Base-by-base conservation (phyloP, 2,329 filamentous ascomycete genomes). In the Stromatinia cepivora region DNA sequence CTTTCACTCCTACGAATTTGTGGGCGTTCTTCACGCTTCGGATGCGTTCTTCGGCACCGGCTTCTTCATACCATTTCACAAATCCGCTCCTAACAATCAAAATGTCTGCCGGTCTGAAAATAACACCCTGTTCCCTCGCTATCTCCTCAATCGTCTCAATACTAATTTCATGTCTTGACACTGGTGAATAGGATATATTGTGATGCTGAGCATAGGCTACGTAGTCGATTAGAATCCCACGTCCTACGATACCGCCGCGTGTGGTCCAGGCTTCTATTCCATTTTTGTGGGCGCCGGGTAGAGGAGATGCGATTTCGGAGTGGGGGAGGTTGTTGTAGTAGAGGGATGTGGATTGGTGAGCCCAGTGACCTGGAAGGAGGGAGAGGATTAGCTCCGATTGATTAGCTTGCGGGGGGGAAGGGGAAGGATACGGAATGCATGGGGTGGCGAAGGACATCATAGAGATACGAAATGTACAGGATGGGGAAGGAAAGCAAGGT, bases 221-320 rank as follows among this genome's bases (percentile, higher is more conserved):
- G 70, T 84, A 83, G 73, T 87, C 85, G 46, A 87, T 75, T 22
- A 88, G 76, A 1, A 87, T 79, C 1, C 83, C 85, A 0, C 85
- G 79, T n/a, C 53, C 65, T 22, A 52, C n/a, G 31, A 59, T 66
- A 22, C 64, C 53, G 20, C 53, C 53, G 85, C 67, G 68, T 69
- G 59, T 70, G 39, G 52, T 77, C 71, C 31, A 54, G 69, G 69
- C 36, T 39, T 73, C 67, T 61, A 72, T 70, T 15, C 74, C 75
- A 22, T 75, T 77, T 22, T 77, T 73, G 54, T 63, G 75, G 36
- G 42, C 78, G 70, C 83, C 80, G 34, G 81, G 81, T 5, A 79
- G 73, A 10, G 67, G 48, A 71, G 66, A 22, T 11, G 75, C 73
- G 11, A 78, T 72, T 0, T 75, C 70, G 53, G 53, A 3, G 2